phyloP scores from a whole-genome alignment of 805 yeast species.

The Ogataea trehaloabstinens region DNA sequence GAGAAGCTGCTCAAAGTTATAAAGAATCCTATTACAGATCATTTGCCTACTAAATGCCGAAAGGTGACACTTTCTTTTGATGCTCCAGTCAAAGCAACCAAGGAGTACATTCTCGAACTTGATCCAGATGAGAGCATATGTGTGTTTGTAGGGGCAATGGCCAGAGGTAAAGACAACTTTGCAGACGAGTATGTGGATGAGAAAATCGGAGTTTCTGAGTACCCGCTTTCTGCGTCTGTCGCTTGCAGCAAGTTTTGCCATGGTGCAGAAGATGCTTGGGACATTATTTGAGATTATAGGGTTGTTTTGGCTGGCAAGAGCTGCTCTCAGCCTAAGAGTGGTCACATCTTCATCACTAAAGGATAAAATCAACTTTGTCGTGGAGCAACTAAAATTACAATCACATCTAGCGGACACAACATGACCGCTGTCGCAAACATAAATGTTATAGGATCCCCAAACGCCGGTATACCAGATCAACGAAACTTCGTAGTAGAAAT shows the following conservation, averaged over 20 bases:
- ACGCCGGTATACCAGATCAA: too few relatives aligned
- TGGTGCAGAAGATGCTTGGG: slow-evolving; percentile 99
- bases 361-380: too few relatives aligned
- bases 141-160: slow-evolving; percentile 99
- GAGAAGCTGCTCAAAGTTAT: slow-evolving; percentile 91
- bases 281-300: slow-evolving; percentile 38
- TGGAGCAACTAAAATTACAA: background rate
- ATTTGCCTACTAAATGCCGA: slow-evolving; percentile 92
- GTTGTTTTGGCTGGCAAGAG: too few relatives aligned
- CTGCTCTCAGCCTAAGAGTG: too few relatives aligned
- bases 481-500: too few relatives aligned
- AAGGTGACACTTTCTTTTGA: slow-evolving; percentile 91
- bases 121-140: slow-evolving; percentile 92
- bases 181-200: slow-evolving; percentile 98
- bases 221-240: slow-evolving; percentile 94
- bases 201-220: slow-evolving; percentile 91
- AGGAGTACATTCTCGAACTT: slow-evolving; percentile 77
- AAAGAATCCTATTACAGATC: slow-evolving; percentile 96
- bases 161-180: slow-evolving; percentile 94
- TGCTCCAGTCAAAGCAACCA: slow-evolving; percentile 83
- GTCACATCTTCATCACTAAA: too few relatives aligned
- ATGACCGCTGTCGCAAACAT: background rate
- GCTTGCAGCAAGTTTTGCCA: slow-evolving; percentile 98
- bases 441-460: too few relatives aligned
- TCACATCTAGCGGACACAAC: background rate